These are phyloP conservation scores for Pinus tabuliformis DNA, from an alignment of 75 land plant genomes.

Conservation along the genomic window DNA sequence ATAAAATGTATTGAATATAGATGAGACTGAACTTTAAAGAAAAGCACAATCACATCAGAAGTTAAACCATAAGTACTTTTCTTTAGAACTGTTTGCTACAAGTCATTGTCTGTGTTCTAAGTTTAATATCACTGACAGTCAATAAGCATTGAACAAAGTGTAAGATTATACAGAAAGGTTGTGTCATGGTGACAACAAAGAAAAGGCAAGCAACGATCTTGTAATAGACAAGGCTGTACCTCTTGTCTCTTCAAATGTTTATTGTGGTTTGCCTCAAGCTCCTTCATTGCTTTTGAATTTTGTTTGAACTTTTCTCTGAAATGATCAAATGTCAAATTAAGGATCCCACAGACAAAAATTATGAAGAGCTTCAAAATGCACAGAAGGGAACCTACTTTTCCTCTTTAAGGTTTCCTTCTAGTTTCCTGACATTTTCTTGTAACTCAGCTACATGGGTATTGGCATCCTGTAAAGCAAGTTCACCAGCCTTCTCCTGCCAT, in stretches of 20 bases:
- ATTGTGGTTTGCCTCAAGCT: constrained; percentile 63
- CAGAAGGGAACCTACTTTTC: constrained; percentile 50
- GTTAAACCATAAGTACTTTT: not conserved
- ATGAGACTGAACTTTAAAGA: not conserved
- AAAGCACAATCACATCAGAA: not conserved
- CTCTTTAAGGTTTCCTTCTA: constrained; percentile 57
- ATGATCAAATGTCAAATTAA: not conserved
- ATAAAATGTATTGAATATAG: too few relatives aligned
- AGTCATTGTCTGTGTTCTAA: not conserved
- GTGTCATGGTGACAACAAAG: not conserved
- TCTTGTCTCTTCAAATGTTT: constrained; percentile 75
- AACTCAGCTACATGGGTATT: constrained; percentile 27
- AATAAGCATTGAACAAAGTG: not conserved
- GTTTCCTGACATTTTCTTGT: constrained; percentile 36
- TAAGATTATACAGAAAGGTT: not conserved
- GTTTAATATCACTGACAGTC: not conserved
- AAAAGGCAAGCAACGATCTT: not conserved
- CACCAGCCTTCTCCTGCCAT: constrained; percentile 81
- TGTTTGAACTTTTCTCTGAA: constrained; percentile 71
- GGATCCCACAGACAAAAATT: not conserved
- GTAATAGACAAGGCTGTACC: constrained; percentile 25
- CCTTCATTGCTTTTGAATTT: constrained; percentile 58
- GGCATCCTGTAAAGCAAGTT: constrained; percentile 62
- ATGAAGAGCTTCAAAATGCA: not conserved
- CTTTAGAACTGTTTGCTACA: not conserved